Conservation (phyloP, 129 eudicot species). For the Escallonia rubra region DNA sequence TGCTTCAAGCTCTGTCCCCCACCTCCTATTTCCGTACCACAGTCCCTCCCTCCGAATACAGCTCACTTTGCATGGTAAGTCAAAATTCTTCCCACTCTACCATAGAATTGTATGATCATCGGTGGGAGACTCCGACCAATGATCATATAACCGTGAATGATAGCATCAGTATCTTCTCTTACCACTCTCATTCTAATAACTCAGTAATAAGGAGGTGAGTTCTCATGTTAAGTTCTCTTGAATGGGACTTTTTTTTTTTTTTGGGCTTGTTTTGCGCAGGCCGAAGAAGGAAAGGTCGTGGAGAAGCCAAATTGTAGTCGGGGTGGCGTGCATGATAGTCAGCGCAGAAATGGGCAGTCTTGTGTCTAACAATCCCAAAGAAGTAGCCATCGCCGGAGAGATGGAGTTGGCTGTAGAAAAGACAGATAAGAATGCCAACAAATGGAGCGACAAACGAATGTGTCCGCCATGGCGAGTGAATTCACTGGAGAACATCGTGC, state of each 20-base stretch:
- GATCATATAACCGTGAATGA: too few relatives aligned
- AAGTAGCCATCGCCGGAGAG: slow-evolving; percentile 31
- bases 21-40: slow-evolving; percentile 15
- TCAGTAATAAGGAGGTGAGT: too few relatives aligned
- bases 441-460: slow-evolving; percentile 63
- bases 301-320: slow-evolving; percentile 43
- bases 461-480: slow-evolving; percentile 69
- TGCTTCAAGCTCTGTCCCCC: slow-evolving; percentile 44
- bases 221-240: too few relatives aligned
- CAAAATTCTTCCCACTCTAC: too few relatives aligned
- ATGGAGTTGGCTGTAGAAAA: slow-evolving; percentile 7
- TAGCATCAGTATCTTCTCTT: too few relatives aligned
- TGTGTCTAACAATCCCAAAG: slow-evolving; percentile 6
- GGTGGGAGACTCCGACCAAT: too few relatives aligned
- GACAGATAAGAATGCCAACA: slow-evolving; percentile 8
- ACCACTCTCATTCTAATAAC: too few relatives aligned
- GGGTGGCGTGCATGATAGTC: slow-evolving; percentile 39
- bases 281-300: slow-evolving; percentile 30
- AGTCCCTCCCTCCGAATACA: slow-evolving; percentile 10
- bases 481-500: slow-evolving; percentile 68
- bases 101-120: too few relatives aligned
- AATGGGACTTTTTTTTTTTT: too few relatives aligned
- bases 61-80: slow-evolving; percentile 29
- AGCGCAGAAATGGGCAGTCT: slow-evolving; percentile 37
- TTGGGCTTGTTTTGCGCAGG: slow-evolving; percentile 8